Base-by-base conservation (phyloP, 2,329 filamentous ascomycete species). In the Metarhizium humberi region DNA sequence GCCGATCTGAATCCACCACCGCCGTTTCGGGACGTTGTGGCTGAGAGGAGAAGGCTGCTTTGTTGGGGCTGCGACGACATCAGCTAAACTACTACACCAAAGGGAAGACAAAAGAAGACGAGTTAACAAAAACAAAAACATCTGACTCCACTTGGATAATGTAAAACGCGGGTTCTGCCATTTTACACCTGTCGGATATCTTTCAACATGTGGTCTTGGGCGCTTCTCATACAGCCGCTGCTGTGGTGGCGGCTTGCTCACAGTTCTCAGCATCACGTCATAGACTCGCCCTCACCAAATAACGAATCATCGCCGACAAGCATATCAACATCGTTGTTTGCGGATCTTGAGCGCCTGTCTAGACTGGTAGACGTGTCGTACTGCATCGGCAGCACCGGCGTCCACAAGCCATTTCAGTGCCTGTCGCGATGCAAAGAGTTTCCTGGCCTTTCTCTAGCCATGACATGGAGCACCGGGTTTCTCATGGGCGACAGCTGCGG, bases 361-460 rank as follows among this genome's bases (percentile, higher is more conserved):
- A 86, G 92, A 54, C 80, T 97, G 30, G 92, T 96, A 59, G 94
- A 99, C 69, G 94, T 97, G 57, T 78, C 90, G 50, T 97, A 97
- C 73, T 99, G 94, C 70, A 88, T 97, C 56, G 91, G 92, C 58
- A 85, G 81, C 5, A 86, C 88, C 0, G 94, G 92, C 43, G 85
- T 99, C 58, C 78, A 79, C 51, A 84, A 85, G 61, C 94, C 94
- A 0, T 99, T 99, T 69, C 73, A 79, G 36, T 99, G 94, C 71
- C 80, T 86, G 14, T 94, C 88, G 57, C 87, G 89, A 61, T 99
- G 94, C 72, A 75, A 76, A 42, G 90, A 96, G 56, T 96, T 97
- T 59, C 83, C 88, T 1, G 76, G 78, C 3, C 85, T 97, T 61
- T 85, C 90, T 59, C 79, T 99, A 36, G 77, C 94, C 57, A 85